Conservation (phyloP, 2,329 filamentous ascomycete genomes). For the Fusarium sp. region DNA sequence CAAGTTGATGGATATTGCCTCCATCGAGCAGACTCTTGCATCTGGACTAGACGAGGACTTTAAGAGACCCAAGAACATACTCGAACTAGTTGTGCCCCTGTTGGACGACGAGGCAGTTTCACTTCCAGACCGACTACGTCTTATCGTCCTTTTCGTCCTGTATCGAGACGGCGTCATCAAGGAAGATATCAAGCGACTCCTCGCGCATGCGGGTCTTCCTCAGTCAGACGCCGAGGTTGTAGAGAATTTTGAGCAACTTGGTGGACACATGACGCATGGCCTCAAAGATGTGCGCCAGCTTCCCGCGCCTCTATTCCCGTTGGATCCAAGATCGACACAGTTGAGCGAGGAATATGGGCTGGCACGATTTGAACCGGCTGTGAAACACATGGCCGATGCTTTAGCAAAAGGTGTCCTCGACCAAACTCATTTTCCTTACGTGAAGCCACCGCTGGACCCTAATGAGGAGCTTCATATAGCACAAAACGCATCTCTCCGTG, state of each 20-base stretch:
- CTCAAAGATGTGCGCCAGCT: slow-evolving; percentile 84
- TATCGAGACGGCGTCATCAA: slow-evolving; percentile 88
- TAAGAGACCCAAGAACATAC: slow-evolving; percentile 89
- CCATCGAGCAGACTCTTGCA: slow-evolving; percentile 89
- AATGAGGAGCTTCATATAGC: slow-evolving; percentile 71
- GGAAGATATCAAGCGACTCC: slow-evolving; percentile 87
- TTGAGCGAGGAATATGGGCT: slow-evolving; percentile 84
- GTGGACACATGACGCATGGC: slow-evolving; percentile 76
- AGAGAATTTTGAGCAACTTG: slow-evolving; percentile 84
- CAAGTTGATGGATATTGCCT: slow-evolving; percentile 89
- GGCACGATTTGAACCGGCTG: slow-evolving; percentile 86
- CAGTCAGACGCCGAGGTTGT: slow-evolving; percentile 81
- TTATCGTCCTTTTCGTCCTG: slow-evolving; percentile 88
- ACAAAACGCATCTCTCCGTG: slow-evolving; percentile 83
- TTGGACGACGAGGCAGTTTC: slow-evolving; percentile 86
- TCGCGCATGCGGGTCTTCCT: slow-evolving; percentile 86
- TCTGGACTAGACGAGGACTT: slow-evolving; percentile 95
- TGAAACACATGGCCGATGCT: slow-evolving; percentile 88
- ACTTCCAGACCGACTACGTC: slow-evolving; percentile 82
- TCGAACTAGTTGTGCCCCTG: slow-evolving; percentile 88
- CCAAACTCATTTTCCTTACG: slow-evolving; percentile 77
- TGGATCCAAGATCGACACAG: slow-evolving; percentile 70
- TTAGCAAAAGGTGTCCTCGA: slow-evolving; percentile 78
- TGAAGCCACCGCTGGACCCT: slow-evolving; percentile 77
- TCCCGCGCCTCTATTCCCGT: slow-evolving; percentile 78